Percentiles rank a stretch among this genome's conserved stretches.
Evolutionary conservation across 2,329 filamentous ascomycete species (phyloP).

Genomic region (Stachybotrys chlorohalonatus): DNA sequence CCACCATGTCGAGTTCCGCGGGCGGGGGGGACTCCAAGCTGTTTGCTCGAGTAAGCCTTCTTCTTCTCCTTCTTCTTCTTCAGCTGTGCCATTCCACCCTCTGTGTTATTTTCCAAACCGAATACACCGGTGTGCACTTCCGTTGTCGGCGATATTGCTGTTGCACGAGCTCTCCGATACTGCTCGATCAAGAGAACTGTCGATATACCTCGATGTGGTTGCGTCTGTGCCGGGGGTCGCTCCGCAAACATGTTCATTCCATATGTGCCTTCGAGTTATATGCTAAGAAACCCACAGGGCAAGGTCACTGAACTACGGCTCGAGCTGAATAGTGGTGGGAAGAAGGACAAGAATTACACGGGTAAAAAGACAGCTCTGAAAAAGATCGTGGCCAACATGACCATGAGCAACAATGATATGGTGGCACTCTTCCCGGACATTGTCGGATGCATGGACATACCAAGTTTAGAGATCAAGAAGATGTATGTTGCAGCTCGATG

Average conservation of each 20-base stretch:
- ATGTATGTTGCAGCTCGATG: conserved; percentile 56
- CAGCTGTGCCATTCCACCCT: not conserved
- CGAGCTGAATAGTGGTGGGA: conserved; percentile 86
- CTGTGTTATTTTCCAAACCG: not conserved
- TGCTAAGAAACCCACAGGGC: conserved; percentile 65
- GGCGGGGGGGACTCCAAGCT: conserved; percentile 95
- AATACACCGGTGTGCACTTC: not conserved
- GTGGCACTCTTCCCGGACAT: conserved; percentile 93
- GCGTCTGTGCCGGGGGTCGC: conserved; percentile 1
- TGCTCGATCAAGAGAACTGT: too few relatives aligned
- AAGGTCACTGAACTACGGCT: conserved; percentile 95
- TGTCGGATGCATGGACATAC: conserved; percentile 89
- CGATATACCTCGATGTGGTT: not conserved
- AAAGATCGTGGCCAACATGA: conserved; percentile 99
- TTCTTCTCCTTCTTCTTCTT: conserved; percentile 5
- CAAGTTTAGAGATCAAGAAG: conserved; percentile 97
- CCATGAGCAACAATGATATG: conserved; percentile 99
- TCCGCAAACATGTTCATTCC: conserved; percentile 40
- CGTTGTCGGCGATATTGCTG: too few relatives aligned
- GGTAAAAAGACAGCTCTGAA: conserved; percentile 97
- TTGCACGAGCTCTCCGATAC: too few relatives aligned
- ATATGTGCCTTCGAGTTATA: conserved; percentile 40
- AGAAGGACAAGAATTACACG: conserved; percentile 95
- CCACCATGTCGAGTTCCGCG: conserved; percentile 43
- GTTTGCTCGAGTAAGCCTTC: conserved; percentile 77